Evolutionary conservation across 1,284 basidiomycete genomes (phyloP), one percentile per base, ranked within the genome.

Genomic region (Pisolithus thermaeus): DNA sequence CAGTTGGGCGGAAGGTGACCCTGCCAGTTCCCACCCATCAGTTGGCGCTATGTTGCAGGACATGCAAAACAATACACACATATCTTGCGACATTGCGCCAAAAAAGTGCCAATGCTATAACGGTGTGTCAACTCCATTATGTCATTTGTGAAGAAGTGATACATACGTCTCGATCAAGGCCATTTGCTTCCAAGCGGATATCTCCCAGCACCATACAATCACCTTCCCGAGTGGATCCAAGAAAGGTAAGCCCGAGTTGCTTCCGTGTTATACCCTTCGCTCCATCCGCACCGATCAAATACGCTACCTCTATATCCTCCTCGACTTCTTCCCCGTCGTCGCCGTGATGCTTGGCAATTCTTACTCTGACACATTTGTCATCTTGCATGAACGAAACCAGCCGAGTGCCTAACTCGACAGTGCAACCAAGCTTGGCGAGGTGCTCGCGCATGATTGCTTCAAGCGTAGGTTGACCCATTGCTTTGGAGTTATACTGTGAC

Each of bases 161-260:
- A 53, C 67, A 8, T 50, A 75, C 76, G 22, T 66, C 57, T 28
- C 60, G 54, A 41, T 63, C 61, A 8, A 73, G 18, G 4, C 68
- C 68, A 38, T 70, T 60, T 0, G 67, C 54, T 3, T 53, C 52
- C 7, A 63, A 12, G 35, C 60, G 61, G n/a, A 78, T 65, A 56
- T 79, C 77, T 1, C 75, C 78, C 4, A 72, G 60, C 2, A 75
- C 56, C 12, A 69, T 59, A 12, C 59, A 58, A n/a, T 72, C 59
- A 7, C 69, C 59, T 5, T 63, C 60, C 32, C 59, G 61, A 0
- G 70, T 72, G 52, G 80, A 73, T 0, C 78, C 79, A 1, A 75
- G 51, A 52, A 80, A 79, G 7, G 66, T 54, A 23, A 79, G 54
- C 0, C 72, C 73, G 7, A 77, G 66, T 30, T 66, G 62, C 52